Base-by-base conservation (phyloP, 2,329 filamentous ascomycete species). In the Penicillium sp. region DNA sequence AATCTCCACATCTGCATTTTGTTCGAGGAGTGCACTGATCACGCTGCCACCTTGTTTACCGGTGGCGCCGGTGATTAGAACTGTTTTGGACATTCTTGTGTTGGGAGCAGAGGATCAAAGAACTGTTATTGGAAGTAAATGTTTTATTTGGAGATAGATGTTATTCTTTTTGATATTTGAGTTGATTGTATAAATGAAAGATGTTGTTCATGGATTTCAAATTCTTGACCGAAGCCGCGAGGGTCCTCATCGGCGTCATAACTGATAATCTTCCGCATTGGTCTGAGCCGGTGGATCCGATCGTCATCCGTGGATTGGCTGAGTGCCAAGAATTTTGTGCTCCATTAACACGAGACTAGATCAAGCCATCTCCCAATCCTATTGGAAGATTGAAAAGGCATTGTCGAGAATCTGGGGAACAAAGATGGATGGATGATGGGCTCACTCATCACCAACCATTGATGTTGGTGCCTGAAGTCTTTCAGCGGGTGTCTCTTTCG, bases 1-100 rank as follows among this genome's bases (percentile, higher is more conserved):
- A 52, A 88, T 83, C 13, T 80, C 76, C 57, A 80, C 79, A 2
- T 63, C 55, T 1, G 65, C 66, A 26, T 69, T 64, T 21, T 65
- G 50, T 14, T 52, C 45, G 27, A 75, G 52, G 19, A 77, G 68
- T 22, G 65, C 66, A 7, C 68, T 56, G 29, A 78, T 68, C 2
- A 77, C 59, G 3, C 72, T 67, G 4, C 70, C 69, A 5, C 76
- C 77, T 65, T 78, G 76, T 55, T 77, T 77, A 27, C 77, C 75
- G 6, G 74, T 78, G 16, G 75, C 74, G 6, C 76, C 75, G 9
- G 69, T 73, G 24, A 78, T 63, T 16, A 78, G 67, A 44, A 77
- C 29, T 1, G 31, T 19, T 24, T 57, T 52, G 8, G 60, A 45
- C 59, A 63, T 62, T 9, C 14, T 56, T 13, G n/a, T 11, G 8